Evolutionary conservation across 371 early-diverging fungal species (phyloP), one percentile per base, ranked within the genome.

Genomic region (Haplosporangium sp.): DNA sequence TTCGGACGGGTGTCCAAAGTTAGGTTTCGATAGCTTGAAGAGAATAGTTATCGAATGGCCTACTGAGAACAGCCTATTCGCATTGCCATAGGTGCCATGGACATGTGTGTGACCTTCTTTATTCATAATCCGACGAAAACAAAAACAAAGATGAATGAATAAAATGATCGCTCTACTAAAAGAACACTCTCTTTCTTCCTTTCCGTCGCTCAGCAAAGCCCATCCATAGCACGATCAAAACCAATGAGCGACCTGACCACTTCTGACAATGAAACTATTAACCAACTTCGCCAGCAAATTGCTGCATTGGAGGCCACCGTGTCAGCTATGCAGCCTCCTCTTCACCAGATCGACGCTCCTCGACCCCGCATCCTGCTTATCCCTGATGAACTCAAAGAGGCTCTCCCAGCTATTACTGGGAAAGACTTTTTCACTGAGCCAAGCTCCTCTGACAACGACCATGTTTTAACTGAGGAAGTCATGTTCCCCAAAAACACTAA

Each of bases 221-320:
- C 63, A 63, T 63, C 55, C 63, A 63, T 36, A 46, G 46, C 54
- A 42, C 48, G 48, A 48, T 43, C 18, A 20, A 36, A 5, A 20
- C 47, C 54, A 20, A 63, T 55, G 63, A 63, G 63, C 63, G 63
- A 62, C 54, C 4, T 6, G 6, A 62, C 14, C 37, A 62, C 54
- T 37, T n/a, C n/a, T n/a, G 47, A 55, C 63, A 62, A 43, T 54
- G 42, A 29, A 5, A 13, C 21, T n/a, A 11, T 60, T 13, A 36
- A 4, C 6, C 38, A 14, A 1, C 41, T 38, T 50, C 60, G 18
- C 18, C 10, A 60, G 50, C 9, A 48, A 5, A 9, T 60, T 5
- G 37, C 50, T 37, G 21, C 29, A 1, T 1, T 59, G 11, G 16
- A 48, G 36, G 50, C 40, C 12, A 4, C 36, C 4, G 37, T 40